Evolutionary conservation across 176 grass and related monocot species (phyloP), one percentile per base, ranked within the genome.

Genomic region (Oryza meridionalis): DNA sequence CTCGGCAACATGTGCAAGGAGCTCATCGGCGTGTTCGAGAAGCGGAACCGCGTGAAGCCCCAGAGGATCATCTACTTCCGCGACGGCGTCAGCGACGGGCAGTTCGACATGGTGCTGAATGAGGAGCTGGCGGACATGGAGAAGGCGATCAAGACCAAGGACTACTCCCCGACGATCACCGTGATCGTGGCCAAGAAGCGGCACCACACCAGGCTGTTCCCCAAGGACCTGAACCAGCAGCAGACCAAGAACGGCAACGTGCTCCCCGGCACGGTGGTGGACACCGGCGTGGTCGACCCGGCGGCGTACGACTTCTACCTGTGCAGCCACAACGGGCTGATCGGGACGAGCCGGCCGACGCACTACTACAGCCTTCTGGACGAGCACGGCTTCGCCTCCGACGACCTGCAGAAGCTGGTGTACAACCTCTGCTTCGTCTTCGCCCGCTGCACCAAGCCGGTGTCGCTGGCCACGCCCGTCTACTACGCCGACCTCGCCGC

Each of bases 381-480:
- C 61, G 84, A 82, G 25, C 87, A 90, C 32, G 73, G 64, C 4
- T 93, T 93, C 50, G 5, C 43, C 17, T 82, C 50, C 0, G 81
- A 88, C 49, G 91, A 93, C 13, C 67, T 90, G 38, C 91, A 93
- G 73, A 87, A 88, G 82, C 91, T 93, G 16, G 68, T 93, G 21
- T 85, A 85, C 81, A 75, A 70, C 72, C 77, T 85, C 24, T 93
- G 91, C 81, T 93, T 90, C 85, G 38, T 77, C 17, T 93, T 85
- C 78, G 88, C 91, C 4, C 81, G 88, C 21, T 90, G 88, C 82
- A 93, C 91, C 24, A 90, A 93, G 85, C 91, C 91, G 9, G 91
- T 90, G 42, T 90, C 91, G 9, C 65, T 93, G 76, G 85, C 74
- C 32, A 78, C 88, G 51, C 91, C 91, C 4, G 82, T 93, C 37